Base-by-base conservation (phyloP, 164 flowering plant species). In the Piper betle region DNA sequence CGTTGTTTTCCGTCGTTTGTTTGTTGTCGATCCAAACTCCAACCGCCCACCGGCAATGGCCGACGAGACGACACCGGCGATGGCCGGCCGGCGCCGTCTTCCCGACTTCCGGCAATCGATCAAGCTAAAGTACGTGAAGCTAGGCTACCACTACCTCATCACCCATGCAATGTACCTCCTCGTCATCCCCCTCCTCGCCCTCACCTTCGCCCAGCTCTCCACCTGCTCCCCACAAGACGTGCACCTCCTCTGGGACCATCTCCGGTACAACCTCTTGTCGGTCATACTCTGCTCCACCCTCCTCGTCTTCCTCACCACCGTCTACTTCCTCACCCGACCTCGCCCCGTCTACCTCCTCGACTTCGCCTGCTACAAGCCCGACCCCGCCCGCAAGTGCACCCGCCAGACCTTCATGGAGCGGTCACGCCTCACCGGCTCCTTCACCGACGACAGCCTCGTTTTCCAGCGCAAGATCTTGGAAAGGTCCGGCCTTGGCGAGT, bases 301-400 rank as follows among this genome's bases (percentile, higher is more conserved):
- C 13, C 72, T 86, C 4, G 87, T 86, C 57, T 84, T 84, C 63
- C 54, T 84, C 13, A 74, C 78, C 16, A 82, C 89, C 38, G 73
- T 82, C 38, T 84, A 82, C 61, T 79, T 86, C 74, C 78, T 86
- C 39, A 82, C 86, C 37, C 85, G 90, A 39, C 89, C 93, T 10
- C 77, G 77, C 25, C 78, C 86, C 7, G 86, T 86, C 52, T 86
- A 81, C 60, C 90, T 86, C 11, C 83, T 86, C 20, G 75, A 86
- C 62, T 86, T 84, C 69, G 62, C 90, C 0, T 84, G 90, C 62
- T 82, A 81, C 62, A 86, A 86, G 76, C 90, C 94, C 0, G 83
- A 78, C 7, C 84, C 81, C 18, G 83, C 73, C 9, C 71, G 84
- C 46, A 78, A 81, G 71, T 86, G 94, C 72, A 67, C 83, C 25